Conservation (phyloP, 108 stramenopile genomes). For the Cyclotella cryptica region DNA sequence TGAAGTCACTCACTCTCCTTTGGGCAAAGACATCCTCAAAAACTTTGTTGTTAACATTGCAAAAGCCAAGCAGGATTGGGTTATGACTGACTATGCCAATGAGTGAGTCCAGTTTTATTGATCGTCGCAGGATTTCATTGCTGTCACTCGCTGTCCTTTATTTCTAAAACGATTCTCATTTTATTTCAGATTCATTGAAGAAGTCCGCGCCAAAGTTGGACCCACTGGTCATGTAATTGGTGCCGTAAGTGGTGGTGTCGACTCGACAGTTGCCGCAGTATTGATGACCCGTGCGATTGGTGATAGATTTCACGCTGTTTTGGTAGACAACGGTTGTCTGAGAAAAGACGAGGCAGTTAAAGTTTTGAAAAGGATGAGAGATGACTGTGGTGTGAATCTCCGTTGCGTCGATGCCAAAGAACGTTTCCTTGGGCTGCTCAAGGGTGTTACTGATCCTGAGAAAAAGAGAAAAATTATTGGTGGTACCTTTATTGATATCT, state of each 20-base stretch:
- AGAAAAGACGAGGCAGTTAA: slow-evolving; percentile 93
- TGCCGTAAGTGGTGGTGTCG: slow-evolving; percentile 99
- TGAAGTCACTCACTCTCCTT: slow-evolving; percentile 96
- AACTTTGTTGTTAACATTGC: slow-evolving; percentile 94
- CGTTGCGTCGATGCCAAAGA: slow-evolving; percentile 94
- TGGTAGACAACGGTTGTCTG: slow-evolving; percentile 99
- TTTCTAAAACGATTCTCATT: not conserved
- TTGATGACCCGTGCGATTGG: slow-evolving; percentile 97
- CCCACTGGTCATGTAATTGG: slow-evolving; percentile 95
- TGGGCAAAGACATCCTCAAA: slow-evolving; percentile 83
- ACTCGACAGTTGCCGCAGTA: slow-evolving; percentile 98
- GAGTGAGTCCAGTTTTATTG: slow-evolving; percentile 44
- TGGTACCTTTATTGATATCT: slow-evolving; percentile 95
- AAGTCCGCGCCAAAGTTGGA: slow-evolving; percentile 90
- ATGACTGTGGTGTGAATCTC: slow-evolving; percentile 94
- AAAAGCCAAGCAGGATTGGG: slow-evolving; percentile 92
- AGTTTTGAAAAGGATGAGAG: slow-evolving; percentile 87
- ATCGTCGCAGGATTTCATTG: too few relatives aligned
- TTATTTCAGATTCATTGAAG: slow-evolving; percentile 70
- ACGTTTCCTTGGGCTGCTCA: slow-evolving; percentile 86
- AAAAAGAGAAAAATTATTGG: slow-evolving; percentile 98
- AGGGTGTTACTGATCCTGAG: slow-evolving; percentile 97
- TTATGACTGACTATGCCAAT: slow-evolving; percentile 96
- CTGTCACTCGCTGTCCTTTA: not conserved
- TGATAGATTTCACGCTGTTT: slow-evolving; percentile 96